These are phyloP conservation scores for Yarrowia hollandica DNA, from an alignment of 805 yeast genomes.

Conservation along the genomic window DNA sequence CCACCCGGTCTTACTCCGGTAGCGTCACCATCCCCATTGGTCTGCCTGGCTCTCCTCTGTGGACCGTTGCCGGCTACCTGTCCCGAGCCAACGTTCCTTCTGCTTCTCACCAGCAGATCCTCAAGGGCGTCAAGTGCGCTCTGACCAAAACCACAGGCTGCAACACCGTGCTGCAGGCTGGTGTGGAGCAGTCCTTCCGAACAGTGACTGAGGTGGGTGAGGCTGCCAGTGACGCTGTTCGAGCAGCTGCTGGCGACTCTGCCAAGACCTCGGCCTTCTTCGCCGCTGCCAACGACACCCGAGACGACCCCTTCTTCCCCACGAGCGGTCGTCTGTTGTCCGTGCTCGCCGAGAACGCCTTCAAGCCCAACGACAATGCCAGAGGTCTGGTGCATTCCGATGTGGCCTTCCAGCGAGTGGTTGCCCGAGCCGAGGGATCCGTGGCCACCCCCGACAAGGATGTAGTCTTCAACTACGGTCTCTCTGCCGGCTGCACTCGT, in stretches of 20 bases:
- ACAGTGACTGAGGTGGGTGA: constrained; percentile 24
- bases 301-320: constrained; percentile 28
- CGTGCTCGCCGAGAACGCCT: constrained; percentile 16
- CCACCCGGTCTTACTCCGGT: constrained; percentile 24
- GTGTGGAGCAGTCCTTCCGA: constrained; percentile 19
- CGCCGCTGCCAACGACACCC: constrained; percentile 14
- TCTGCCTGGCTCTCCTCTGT: constrained; percentile 24
- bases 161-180: constrained; percentile 22
- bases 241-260: constrained; percentile 25
- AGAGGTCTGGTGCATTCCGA: constrained; percentile 18
- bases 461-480: constrained; percentile 21
- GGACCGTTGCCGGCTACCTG: constrained; percentile 21
- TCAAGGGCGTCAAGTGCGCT: constrained; percentile 23
- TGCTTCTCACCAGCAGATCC: constrained; percentile 28
- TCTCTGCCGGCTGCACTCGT: constrained; percentile 18
- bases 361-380: constrained; percentile 14
- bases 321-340: constrained; percentile 8
- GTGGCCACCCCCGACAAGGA: background rate
- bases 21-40: constrained; percentile 4
- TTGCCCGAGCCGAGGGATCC: constrained; percentile 16
- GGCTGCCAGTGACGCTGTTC: constrained; percentile 21
- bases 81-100: constrained; percentile 20
- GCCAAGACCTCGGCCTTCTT: constrained; percentile 20
- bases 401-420: constrained; percentile 14
- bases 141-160: constrained; percentile 1